Evolutionary conservation across 2,329 filamentous ascomycete species (phyloP), one percentile per base, ranked within the genome.

Genomic region (Ceratocystis destructans): DNA sequence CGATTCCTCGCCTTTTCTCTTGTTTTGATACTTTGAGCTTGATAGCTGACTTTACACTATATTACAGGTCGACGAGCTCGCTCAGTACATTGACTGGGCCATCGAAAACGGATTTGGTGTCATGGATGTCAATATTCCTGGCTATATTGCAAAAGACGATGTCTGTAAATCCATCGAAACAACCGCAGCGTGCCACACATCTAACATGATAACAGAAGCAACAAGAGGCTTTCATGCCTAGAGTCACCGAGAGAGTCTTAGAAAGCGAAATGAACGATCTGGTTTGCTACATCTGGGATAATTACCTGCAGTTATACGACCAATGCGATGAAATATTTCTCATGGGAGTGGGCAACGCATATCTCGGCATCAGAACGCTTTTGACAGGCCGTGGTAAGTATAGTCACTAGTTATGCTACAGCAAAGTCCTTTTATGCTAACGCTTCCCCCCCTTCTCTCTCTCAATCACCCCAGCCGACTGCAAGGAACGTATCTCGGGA

Each of bases 221-320:
- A 68, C 75, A 75, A 12, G 80, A 83, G 45, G 72, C 79, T 1
- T 80, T 76, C 68, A 79, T 76, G 1, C 77, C 79, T 0, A 72
- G 74, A 1, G 74, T 76, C 33, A 76, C 76, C 37, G 82, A 82
- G 70, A 76, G 74, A 64, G 75, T 75, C 1, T 72, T 84, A 6
- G 80, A 87, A 69, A 78, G 79, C 65, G 83, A 83, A 74, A 86
- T 83, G 0, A 85, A 88, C 69, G 86, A 93, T 68, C 78, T 96
- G 10, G 84, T 93, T 3, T 85, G 83, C 68, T 97, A 96, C 72
- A 79, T 99, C 15, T 99, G 94, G 94, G 92, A 96, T 71, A 99
- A 99, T 73, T 96, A 96, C 72, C 85, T 99, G 22, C 89, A 96
- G 78, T 80, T 89, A 41, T 86, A 86, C 63, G 82, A 89, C 20